These are phyloP conservation scores for Seminavis robusta DNA, from an alignment of 108 stramenopile species.

Conservation along the genomic window DNA sequence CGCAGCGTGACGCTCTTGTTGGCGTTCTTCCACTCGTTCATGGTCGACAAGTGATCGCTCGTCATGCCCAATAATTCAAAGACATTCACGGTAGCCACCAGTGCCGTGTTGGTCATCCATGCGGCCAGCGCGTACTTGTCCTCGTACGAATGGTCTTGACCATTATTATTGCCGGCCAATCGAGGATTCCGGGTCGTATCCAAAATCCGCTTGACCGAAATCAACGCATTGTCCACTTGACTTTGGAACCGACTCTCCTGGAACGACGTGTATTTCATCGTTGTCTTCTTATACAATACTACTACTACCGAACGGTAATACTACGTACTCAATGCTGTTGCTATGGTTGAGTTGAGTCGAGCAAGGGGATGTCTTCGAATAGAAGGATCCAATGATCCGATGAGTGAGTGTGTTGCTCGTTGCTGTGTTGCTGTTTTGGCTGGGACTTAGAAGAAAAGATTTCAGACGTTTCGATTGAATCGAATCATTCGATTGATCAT, in stretches of 20 bases:
- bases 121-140: slow-evolving; percentile 66
- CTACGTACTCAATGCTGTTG: too few relatives aligned
- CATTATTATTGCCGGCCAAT: slow-evolving; percentile 25
- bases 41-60: slow-evolving; percentile 14
- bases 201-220: slow-evolving; percentile 20
- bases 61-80: slow-evolving; percentile 60
- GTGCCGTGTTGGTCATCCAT: slow-evolving; percentile 45
- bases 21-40: slow-evolving; percentile 19
- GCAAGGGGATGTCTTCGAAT: too few relatives aligned
- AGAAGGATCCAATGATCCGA: too few relatives aligned
- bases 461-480: too few relatives aligned
- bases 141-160: slow-evolving; percentile 52
- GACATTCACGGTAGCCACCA: slow-evolving; percentile 46
- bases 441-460: too few relatives aligned
- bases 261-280: slow-evolving; percentile 7
- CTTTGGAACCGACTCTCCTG: background rate
- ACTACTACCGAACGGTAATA: too few relatives aligned
- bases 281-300: too few relatives aligned
- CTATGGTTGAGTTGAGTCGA: too few relatives aligned
- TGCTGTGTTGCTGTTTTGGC: too few relatives aligned
- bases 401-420: too few relatives aligned
- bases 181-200: slow-evolving; percentile 27
- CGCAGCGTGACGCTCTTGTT: slow-evolving; percentile 46
- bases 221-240: slow-evolving; percentile 20
- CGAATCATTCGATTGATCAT: too few relatives aligned